Evolutionary conservation across 768 basidiomycete genomes (phyloP).

Genomic region (Leccinum variicolor): DNA sequence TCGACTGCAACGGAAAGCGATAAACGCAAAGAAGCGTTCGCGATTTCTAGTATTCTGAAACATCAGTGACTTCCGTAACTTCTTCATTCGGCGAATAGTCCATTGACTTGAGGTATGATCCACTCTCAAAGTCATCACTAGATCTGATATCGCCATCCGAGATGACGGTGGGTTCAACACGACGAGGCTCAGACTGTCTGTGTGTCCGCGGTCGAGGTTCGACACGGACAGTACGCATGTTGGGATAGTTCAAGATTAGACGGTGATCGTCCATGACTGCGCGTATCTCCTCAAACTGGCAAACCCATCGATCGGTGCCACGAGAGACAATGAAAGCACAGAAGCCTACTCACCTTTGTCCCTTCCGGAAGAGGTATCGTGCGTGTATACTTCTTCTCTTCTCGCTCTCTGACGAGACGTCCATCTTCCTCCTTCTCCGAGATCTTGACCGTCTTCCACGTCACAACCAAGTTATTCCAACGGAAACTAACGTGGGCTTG

Average conservation of each 20-base stretch:
- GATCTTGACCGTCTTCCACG: slow-evolving; percentile 60
- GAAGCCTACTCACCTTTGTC: slow-evolving; percentile 49
- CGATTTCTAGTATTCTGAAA: slow-evolving; percentile 30
- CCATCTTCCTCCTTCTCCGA: slow-evolving; percentile 62
- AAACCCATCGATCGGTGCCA: not conserved
- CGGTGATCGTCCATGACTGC: slow-evolving; percentile 61
- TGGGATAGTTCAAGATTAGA: slow-evolving; percentile 64
- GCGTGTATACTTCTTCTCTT: slow-evolving; percentile 61
- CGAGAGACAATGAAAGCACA: not conserved
- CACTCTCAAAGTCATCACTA: slow-evolving; percentile 27
- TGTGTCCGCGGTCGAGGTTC: slow-evolving; percentile 26
- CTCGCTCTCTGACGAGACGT: slow-evolving; percentile 57
- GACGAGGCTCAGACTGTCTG: slow-evolving; percentile 29
- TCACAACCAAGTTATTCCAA: slow-evolving; percentile 55
- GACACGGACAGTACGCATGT: slow-evolving; percentile 35
- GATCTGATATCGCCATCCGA: slow-evolving; percentile 28
- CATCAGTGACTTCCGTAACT: slow-evolving; percentile 25
- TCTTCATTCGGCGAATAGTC: slow-evolving; percentile 24
- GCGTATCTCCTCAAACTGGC: slow-evolving; percentile 70
- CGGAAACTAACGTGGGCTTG: slow-evolving; percentile 77
- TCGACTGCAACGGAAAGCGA: slow-evolving; percentile 7
- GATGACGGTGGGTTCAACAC: slow-evolving; percentile 32
- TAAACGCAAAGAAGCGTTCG: not conserved
- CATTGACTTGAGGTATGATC: slow-evolving; percentile 22
- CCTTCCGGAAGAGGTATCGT: slow-evolving; percentile 72